These are phyloP conservation scores for Rhizoctonia solani DNA, from an alignment of 1,284 basidiomycete species.

Conservation along the genomic window DNA sequence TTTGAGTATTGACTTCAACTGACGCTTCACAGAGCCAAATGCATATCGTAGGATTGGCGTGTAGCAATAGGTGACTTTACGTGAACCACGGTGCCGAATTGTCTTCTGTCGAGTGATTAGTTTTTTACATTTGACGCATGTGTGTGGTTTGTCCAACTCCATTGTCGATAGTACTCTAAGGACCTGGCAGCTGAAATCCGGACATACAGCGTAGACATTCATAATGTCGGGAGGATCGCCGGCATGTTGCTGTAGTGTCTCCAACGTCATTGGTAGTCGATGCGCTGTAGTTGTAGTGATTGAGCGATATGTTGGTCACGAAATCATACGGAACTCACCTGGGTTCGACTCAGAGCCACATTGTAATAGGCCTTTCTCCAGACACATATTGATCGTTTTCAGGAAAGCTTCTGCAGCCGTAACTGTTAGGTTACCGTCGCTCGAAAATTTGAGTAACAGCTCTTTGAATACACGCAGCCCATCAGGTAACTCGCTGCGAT, in stretches of 20 bases:
- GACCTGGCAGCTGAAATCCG: background rate
- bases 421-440: too few species aligned
- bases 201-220: background rate
- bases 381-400: too few species aligned
- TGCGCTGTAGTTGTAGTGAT: too few species aligned
- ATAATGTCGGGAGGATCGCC: background rate
- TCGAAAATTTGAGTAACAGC: too few species aligned
- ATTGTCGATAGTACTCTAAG: background rate
- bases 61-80: background rate
- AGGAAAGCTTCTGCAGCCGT: too few species aligned
- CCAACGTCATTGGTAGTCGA: background rate
- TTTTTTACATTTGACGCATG: background rate
- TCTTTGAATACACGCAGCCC: too few species aligned
- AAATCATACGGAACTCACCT: too few species aligned
- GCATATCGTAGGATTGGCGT: background rate
- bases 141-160: background rate
- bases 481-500: too few species aligned
- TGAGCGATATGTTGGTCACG: too few species aligned
- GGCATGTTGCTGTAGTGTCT: background rate
- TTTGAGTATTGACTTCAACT: conserved; percentile 2
- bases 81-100: background rate
- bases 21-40: background rate
- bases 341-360: too few species aligned
- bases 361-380: too few species aligned
- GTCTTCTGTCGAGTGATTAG: background rate